Evolutionary conservation across 345 rosid species (phyloP), one percentile per base, ranked within the genome.

Genomic region (Salix brachista): DNA sequence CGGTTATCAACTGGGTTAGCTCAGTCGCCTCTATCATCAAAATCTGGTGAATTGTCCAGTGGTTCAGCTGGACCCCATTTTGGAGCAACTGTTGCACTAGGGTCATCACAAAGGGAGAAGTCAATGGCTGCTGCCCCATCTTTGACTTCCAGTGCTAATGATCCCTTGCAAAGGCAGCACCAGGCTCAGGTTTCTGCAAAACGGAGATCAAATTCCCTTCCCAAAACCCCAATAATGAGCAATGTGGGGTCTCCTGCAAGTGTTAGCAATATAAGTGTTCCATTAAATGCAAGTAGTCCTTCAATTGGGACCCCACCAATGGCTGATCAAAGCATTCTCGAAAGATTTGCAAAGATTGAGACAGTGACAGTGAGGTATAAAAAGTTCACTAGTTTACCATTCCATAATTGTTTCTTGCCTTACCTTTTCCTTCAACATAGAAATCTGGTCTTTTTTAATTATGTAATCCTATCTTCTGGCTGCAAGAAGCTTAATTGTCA

Each of bases 211-310:
- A 94, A 80, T 87, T 94, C 98, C 65, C 89, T 89, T 60, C 88
- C 97, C 1, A 96, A 74, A 85, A 83, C 91, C 73, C 89, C 90
- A 44, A 93, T 84, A 77, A 88, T 92, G 70, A 92, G 88, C 85
- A 91, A 88, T 25, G 97, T 94, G 83, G 97, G 90, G 74, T 96
- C 98, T 78, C 99, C 99, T 60, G 96, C 89, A 77, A 96, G 99
- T 80, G 97, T 91, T 79, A 84, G 94, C 82, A 96, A 87, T 81
- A 83, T 88, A 65, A 87, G 84, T 79, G 79, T 86, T 83, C 90
- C 91, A 58, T 56, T 89, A 56, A 91, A 87, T 79, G 94, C 94
- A 17, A 86, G 70, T 84, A 96, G 98, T 83, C 97, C 98, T 80
- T 85, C 92, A 41, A 82, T 93, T 71, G 96, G 97, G 81, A 87